These are phyloP conservation scores for Pyrenochaeta sp. DNA, from an alignment of 2,329 filamentous ascomycete genomes.

Conservation along the genomic window DNA sequence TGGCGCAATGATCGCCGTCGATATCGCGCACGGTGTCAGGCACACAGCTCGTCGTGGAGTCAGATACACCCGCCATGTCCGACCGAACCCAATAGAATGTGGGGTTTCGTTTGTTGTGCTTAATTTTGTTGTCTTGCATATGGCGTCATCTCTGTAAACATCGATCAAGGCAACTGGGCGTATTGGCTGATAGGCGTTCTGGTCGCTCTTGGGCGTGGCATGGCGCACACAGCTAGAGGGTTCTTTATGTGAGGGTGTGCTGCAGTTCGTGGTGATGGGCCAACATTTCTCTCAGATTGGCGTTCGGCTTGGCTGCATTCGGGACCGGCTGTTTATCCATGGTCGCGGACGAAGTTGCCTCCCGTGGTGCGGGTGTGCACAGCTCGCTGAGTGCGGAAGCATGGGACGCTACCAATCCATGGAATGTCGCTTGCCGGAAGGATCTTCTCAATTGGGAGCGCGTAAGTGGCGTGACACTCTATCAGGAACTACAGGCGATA, in stretches of 20 bases:
- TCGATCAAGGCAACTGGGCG: not conserved
- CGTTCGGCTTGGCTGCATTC: constrained; percentile 7
- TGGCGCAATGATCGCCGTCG: constrained; percentile 25
- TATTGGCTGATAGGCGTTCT: constrained; percentile 2
- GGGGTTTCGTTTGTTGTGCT: constrained; percentile 12
- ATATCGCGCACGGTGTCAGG: constrained; percentile 25
- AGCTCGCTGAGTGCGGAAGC: not conserved
- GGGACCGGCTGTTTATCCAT: constrained; percentile 2
- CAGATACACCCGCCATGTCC: constrained; percentile 13
- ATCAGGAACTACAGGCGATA: not conserved
- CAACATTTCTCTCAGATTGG: constrained; percentile 6
- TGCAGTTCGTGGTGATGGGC: constrained; percentile 9
- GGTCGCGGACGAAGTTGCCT: constrained; percentile 2
- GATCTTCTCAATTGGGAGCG: not conserved
- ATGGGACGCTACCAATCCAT: not conserved
- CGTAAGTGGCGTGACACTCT: not conserved
- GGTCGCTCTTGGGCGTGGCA: not conserved
- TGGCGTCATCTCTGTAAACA: constrained; percentile 11
- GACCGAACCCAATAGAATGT: constrained; percentile 10
- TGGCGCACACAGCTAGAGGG: not conserved
- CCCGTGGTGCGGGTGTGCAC: not conserved
- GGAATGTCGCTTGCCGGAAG: not conserved
- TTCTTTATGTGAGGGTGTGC: constrained; percentile 10
- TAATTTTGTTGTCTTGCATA: constrained; percentile 9
- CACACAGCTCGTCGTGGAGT: constrained; percentile 10